Evolutionary conservation across 768 basidiomycete genomes (phyloP).

Genomic region (Lentinula guzmanii): DNA sequence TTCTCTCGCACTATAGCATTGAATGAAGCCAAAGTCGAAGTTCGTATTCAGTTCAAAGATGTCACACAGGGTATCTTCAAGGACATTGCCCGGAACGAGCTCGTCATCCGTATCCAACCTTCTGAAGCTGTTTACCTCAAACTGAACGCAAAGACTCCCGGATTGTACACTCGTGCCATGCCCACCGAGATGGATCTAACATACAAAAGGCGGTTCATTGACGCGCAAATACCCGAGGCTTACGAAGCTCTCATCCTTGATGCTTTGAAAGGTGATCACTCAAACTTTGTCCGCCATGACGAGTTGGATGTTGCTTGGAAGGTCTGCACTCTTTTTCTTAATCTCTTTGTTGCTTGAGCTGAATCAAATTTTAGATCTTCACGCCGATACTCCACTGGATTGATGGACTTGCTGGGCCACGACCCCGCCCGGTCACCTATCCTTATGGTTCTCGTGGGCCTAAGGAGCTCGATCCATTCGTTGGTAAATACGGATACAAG

Average conservation of each 20-base stretch:
- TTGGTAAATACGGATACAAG: constrained; percentile 70
- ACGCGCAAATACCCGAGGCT: constrained; percentile 91
- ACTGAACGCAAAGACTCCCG: constrained; percentile 92
- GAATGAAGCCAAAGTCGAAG: constrained; percentile 98
- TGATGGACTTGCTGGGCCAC: constrained; percentile 63
- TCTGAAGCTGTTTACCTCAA: constrained; percentile 96
- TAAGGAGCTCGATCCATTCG: constrained; percentile 71
- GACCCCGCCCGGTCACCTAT: constrained; percentile 73
- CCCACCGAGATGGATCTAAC: constrained; percentile 98
- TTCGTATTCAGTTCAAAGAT: constrained; percentile 97
- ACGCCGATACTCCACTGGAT: constrained; percentile 96
- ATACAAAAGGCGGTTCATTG: constrained; percentile 92
- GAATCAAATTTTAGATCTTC: constrained; percentile 57
- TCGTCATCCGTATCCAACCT: constrained; percentile 96
- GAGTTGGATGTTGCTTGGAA: constrained; percentile 98
- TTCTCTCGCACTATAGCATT: constrained; percentile 50
- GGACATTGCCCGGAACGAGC: constrained; percentile 92
- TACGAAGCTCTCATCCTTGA: constrained; percentile 95
- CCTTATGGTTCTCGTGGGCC: constrained; percentile 97
- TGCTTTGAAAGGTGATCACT: constrained; percentile 95
- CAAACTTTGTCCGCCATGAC: constrained; percentile 97
- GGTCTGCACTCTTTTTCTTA: constrained; percentile 35
- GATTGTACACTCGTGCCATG: constrained; percentile 82
- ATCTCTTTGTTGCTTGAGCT: background rate
- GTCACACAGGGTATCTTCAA: constrained; percentile 96